Conservation (phyloP, 345 rosid genomes). For the Xanthoceras sorbifolium region DNA sequence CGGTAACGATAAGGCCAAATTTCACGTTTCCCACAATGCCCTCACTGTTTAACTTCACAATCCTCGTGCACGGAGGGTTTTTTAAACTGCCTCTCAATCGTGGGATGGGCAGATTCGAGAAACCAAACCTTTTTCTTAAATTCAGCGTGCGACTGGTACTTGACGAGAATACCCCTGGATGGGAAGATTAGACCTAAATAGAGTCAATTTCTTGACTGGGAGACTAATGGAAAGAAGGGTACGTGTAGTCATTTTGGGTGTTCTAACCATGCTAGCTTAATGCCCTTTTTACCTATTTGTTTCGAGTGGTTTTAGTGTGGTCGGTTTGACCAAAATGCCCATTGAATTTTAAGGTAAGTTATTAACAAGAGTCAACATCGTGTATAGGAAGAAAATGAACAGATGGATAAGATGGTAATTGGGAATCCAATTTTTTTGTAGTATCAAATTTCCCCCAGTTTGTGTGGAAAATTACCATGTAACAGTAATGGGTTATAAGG, state of each 20-base stretch:
- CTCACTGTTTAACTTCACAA: background rate
- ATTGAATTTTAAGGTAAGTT: too few species aligned
- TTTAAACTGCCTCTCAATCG: background rate
- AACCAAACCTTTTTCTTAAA: background rate
- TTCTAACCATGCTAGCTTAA: background rate
- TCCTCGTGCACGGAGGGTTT: background rate
- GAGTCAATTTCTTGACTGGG: background rate
- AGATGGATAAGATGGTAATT: slow-evolving; percentile 16
- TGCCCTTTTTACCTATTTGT: background rate
- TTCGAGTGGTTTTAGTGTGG: background rate
- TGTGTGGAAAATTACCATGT: background rate
- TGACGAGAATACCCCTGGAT: background rate
- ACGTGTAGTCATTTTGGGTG: background rate
- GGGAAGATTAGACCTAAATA: background rate
- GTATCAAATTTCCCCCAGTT: background rate
- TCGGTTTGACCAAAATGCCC: slow-evolving; percentile 10
- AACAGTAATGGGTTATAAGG: background rate
- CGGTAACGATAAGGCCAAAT: background rate
- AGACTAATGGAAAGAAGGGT: background rate
- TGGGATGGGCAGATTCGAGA: slow-evolving; percentile 23
- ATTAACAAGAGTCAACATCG: background rate
- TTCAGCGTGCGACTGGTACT: background rate
- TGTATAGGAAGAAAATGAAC: background rate
- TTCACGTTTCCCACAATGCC: background rate
- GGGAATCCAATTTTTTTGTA: too few species aligned